These are phyloP conservation scores for Gaillardinia entomophila DNA, from an alignment of 805 yeast species.

Conservation along the genomic window DNA sequence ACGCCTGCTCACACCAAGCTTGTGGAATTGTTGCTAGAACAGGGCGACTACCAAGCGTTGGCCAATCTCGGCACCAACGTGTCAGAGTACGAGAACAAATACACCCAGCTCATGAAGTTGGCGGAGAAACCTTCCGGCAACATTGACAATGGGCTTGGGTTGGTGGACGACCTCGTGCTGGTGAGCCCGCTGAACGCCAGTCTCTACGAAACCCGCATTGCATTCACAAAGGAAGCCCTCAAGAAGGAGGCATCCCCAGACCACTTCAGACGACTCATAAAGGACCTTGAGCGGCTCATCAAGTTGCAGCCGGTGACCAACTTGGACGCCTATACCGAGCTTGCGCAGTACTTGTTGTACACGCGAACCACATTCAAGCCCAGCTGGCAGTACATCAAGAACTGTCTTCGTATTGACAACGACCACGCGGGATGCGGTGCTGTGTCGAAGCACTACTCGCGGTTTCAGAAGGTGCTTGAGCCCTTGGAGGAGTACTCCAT, in stretches of 20 bases:
- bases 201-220: slow-evolving; percentile 25
- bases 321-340: slow-evolving; percentile 16
- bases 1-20: slow-evolving; percentile 46
- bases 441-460: slow-evolving; percentile 48
- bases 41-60: slow-evolving; percentile 43
- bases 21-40: slow-evolving; percentile 43
- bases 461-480: slow-evolving; percentile 34
- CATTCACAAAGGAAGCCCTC: slow-evolving; percentile 15
- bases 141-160: slow-evolving; percentile 5
- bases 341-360: slow-evolving; percentile 34
- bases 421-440: slow-evolving; percentile 58
- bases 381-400: slow-evolving; percentile 48
- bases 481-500: slow-evolving; percentile 41
- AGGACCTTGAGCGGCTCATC: slow-evolving; percentile 20
- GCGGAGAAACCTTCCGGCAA: slow-evolving; percentile 8
- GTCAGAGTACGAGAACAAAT: slow-evolving; percentile 9
- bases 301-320: slow-evolving; percentile 21
- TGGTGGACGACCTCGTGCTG: slow-evolving; percentile 10
- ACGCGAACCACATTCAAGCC: slow-evolving; percentile 48
- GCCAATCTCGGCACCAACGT: slow-evolving; percentile 4
- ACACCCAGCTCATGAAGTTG: slow-evolving; percentile 8
- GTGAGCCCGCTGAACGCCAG: slow-evolving; percentile 40
- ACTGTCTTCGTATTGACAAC: slow-evolving; percentile 73
- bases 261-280: slow-evolving; percentile 12
- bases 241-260: slow-evolving; percentile 1